Conservation (phyloP, 2,329 filamentous ascomycete genomes). For the Westerdykella ornata region DNA sequence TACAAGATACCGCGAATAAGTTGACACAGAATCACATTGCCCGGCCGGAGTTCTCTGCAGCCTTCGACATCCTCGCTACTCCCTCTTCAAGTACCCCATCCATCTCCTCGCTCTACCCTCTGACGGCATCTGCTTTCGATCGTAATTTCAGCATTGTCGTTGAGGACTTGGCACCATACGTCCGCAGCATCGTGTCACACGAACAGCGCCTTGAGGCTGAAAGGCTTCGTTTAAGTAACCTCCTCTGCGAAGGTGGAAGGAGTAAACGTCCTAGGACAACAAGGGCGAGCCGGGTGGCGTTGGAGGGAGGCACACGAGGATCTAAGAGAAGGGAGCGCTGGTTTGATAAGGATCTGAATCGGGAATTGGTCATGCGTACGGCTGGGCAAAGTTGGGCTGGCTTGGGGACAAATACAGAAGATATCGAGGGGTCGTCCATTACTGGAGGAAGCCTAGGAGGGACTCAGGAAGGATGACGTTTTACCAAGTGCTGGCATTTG, state of each 20-base stretch:
- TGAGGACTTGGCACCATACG: slow-evolving; percentile 78
- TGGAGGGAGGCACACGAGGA: slow-evolving; percentile 65
- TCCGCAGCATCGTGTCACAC: slow-evolving; percentile 75
- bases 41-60: slow-evolving; percentile 39
- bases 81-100: slow-evolving; percentile 15
- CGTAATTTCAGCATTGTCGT: slow-evolving; percentile 59
- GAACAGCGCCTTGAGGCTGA: slow-evolving; percentile 66
- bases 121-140: slow-evolving; percentile 71
- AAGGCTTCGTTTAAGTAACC: slow-evolving; percentile 54
- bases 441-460: slow-evolving; percentile 4
- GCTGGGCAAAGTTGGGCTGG: slow-evolving; percentile 39
- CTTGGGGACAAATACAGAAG: slow-evolving; percentile 17
- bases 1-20: slow-evolving; percentile 21
- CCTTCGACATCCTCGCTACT: slow-evolving; percentile 49
- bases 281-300: slow-evolving; percentile 64
- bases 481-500: too few species aligned
- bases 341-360: slow-evolving; percentile 58
- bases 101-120: slow-evolving; percentile 34
- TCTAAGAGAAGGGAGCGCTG: slow-evolving; percentile 64
- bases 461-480: neutral
- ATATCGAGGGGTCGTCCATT: slow-evolving; percentile 3
- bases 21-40: slow-evolving; percentile 19
- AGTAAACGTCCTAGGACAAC: slow-evolving; percentile 62
- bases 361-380: slow-evolving; percentile 59
- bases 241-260: slow-evolving; percentile 55